These are phyloP conservation scores for Lactarius psammicola DNA, from an alignment of 768 basidiomycete species.

Conservation along the genomic window DNA sequence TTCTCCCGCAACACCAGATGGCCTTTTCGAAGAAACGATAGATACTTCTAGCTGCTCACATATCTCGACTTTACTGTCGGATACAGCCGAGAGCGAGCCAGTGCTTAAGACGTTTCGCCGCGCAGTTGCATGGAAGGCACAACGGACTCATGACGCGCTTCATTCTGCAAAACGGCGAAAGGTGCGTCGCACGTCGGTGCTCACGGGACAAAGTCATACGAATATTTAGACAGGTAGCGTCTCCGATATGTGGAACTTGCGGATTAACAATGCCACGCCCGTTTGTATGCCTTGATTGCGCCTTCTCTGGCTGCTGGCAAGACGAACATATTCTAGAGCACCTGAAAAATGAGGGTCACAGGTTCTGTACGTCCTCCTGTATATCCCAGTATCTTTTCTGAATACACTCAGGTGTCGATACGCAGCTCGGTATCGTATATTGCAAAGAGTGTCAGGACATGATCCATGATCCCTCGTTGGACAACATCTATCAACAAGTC, in stretches of 20 bases:
- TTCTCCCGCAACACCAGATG: constrained; percentile 19
- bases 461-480: constrained; percentile 57
- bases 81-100: constrained; percentile 32
- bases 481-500: constrained; percentile 44
- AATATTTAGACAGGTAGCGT: constrained; percentile 42
- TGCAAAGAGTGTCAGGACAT: constrained; percentile 76
- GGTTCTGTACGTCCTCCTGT: constrained; percentile 54
- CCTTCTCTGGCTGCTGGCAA: constrained; percentile 68
- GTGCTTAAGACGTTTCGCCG: constrained; percentile 52
- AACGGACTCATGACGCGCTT: constrained; percentile 45
- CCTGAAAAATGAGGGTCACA: constrained; percentile 55
- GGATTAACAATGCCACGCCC: constrained; percentile 55
- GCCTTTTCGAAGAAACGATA: constrained; percentile 13
- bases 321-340: constrained; percentile 57
- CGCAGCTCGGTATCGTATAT: constrained; percentile 69
- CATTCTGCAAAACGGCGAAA: constrained; percentile 62
- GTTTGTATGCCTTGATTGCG: constrained; percentile 71
- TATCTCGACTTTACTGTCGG: constrained; percentile 40
- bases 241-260: constrained; percentile 66
- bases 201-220: background rate
- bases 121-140: constrained; percentile 55
- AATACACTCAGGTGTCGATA: constrained; percentile 59
- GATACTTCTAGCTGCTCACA: constrained; percentile 40
- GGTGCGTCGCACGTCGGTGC: constrained; percentile 40
- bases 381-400: background rate